These are phyloP conservation scores for Populus hybrid DNA, from an alignment of 441 rosid species.

Conservation along the genomic window DNA sequence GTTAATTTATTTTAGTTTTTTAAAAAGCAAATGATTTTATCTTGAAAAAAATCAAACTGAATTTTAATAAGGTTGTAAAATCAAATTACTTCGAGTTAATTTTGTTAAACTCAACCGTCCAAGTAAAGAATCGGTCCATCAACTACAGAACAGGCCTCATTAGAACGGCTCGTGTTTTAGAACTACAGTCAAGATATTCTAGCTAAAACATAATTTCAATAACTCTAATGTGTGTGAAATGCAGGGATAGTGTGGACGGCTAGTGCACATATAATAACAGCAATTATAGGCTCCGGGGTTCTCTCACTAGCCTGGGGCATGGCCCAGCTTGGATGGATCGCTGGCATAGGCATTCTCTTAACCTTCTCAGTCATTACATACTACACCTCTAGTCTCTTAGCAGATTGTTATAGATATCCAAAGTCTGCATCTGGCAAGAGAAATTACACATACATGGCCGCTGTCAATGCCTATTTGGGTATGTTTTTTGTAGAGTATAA, in stretches of 20 bases:
- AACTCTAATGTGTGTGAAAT: not conserved
- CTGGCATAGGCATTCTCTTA: constrained; percentile 5
- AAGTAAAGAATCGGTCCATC: too few relatives aligned
- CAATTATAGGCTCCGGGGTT: constrained; percentile 20
- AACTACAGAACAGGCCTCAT: too few relatives aligned
- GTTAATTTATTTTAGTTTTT: too few relatives aligned
- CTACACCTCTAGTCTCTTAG: constrained; percentile 13
- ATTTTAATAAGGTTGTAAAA: too few relatives aligned
- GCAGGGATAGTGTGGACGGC: constrained; percentile 16
- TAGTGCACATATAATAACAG: constrained; percentile 20
- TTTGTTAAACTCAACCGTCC: too few relatives aligned
- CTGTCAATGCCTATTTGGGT: constrained; percentile 15
- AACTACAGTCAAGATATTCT: too few relatives aligned
- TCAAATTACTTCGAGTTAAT: too few relatives aligned
- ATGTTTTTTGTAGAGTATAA: not conserved
- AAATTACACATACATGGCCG: constrained; percentile 15
- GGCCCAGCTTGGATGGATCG: constrained; percentile 17
- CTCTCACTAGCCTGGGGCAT: constrained; percentile 16
- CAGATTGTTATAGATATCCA: constrained; percentile 15
- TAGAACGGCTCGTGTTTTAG: too few relatives aligned
- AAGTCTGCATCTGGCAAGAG: constrained; percentile 7
- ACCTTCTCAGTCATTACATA: constrained; percentile 9
- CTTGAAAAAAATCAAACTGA: too few relatives aligned
- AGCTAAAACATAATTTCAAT: not conserved
- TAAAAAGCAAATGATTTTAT: too few relatives aligned